A percentile compares a stretch with the other conserved stretches of the same genome.
phyloP scores from a whole-genome alignment of 2,329 filamentous ascomycete genomes.

The Exophiala calicioides region DNA sequence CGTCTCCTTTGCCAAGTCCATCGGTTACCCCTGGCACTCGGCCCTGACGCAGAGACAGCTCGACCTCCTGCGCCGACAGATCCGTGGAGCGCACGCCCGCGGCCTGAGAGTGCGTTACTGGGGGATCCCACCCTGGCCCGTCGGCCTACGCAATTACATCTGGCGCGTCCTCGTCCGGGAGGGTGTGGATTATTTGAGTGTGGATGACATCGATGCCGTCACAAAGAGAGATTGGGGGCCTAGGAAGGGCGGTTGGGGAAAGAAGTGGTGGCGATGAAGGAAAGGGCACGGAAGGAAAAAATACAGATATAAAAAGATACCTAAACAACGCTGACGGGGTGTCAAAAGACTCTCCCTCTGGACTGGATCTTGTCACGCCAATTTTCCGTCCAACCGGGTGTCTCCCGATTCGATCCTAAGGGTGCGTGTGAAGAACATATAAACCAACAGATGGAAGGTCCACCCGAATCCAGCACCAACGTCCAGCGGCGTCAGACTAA shows the following conservation, averaged over 20 bases:
- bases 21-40: constrained; percentile 39
- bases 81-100: constrained; percentile 51
- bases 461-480: no score
- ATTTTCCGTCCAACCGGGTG: no score
- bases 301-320: no score
- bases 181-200: constrained; percentile 58
- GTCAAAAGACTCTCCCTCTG: no score
- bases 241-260: constrained; percentile 6
- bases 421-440: no score
- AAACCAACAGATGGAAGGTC: no score
- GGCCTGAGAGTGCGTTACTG: constrained; percentile 60
- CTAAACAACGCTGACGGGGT: no score
- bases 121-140: constrained; percentile 58
- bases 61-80: constrained; percentile 51
- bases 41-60: constrained; percentile 47
- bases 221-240: constrained; percentile 11
- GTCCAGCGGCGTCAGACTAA: no score
- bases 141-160: constrained; percentile 53
- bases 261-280: constrained; percentile 11
- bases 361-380: no score
- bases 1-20: constrained; percentile 49
- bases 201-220: constrained; percentile 51
- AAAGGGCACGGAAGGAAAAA: no score
- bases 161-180: constrained; percentile 56
- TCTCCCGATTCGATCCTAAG: no score